Percentiles rank a stretch among this genome's conserved stretches.
phyloP scores from a whole-genome alignment of 129 eudicot species.

The Pulicaria dysenterica region DNA sequence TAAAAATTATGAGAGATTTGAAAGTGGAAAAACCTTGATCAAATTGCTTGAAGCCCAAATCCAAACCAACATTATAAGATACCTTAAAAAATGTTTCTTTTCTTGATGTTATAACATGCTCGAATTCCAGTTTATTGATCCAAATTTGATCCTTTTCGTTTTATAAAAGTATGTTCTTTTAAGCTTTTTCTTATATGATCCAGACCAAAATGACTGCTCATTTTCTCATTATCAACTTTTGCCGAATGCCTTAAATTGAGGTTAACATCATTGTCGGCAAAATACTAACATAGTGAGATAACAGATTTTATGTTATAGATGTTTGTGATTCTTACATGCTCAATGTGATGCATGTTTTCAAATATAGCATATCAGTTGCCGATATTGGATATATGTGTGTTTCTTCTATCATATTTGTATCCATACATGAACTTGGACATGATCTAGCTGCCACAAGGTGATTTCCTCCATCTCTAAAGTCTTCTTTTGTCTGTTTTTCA shows the following conservation, averaged over 20 bases:
- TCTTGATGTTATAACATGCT: neutral
- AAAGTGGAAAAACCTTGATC: too few species aligned
- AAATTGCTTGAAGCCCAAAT: too few species aligned
- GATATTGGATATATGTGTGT: slow-evolving; percentile 62
- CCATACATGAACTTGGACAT: slow-evolving; percentile 86
- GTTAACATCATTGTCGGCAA: too few species aligned
- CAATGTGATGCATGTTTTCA: slow-evolving; percentile 45
- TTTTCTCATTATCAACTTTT: neutral
- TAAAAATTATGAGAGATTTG: too few species aligned
- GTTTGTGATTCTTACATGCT: slow-evolving; percentile 15
- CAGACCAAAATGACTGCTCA: neutral
- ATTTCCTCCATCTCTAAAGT: slow-evolving; percentile 18
- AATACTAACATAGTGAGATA: neutral
- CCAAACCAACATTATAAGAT: too few species aligned
- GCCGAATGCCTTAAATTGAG: too few species aligned
- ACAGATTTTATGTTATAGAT: neutral
- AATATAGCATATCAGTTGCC: slow-evolving; percentile 48
- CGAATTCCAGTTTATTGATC: neutral
- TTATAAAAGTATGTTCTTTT: neutral
- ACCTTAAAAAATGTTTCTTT: too few species aligned
- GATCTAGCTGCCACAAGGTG: slow-evolving; percentile 98
- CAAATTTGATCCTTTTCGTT: neutral
- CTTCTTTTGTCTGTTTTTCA: neutral
- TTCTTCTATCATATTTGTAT: slow-evolving; percentile 61
- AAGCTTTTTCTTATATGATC: neutral